Percentiles rank a stretch among this genome's conserved stretches.
Evolutionary conservation across 108 stramenopile genomes (phyloP).

Genomic region (Pseudonitzschia multiseries): DNA sequence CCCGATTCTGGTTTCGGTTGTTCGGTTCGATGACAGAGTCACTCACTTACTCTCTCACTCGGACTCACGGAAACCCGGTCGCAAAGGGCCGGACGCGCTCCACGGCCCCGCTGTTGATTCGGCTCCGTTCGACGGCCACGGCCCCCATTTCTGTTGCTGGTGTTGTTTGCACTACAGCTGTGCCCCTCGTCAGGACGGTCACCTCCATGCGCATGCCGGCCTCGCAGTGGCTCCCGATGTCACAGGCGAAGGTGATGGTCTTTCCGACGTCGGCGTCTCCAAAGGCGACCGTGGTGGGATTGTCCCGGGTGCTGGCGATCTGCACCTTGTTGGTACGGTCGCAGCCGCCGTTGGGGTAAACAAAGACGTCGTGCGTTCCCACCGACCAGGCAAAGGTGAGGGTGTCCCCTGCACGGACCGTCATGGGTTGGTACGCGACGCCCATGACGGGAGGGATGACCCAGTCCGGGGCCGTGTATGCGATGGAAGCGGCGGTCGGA

Average conservation of each 20-base stretch:
- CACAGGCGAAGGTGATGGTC: conserved; percentile 20
- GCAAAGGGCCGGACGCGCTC: no score
- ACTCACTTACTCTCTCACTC: no score
- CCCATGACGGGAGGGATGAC: background rate
- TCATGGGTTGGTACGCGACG: background rate
- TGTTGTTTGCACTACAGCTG: no score
- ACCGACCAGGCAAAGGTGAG: conserved; percentile 20
- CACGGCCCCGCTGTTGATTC: no score
- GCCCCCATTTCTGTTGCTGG: no score
- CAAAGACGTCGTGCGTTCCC: conserved; percentile 20
- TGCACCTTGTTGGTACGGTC: conserved; percentile 5
- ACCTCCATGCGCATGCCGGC: conserved; percentile 14
- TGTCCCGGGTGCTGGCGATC: conserved; percentile 8
- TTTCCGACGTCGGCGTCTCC: conserved; percentile 8
- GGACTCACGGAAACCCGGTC: no score
- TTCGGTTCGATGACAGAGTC: no score
- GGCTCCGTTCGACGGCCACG: no score
- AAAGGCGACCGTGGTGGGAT: conserved; percentile 12
- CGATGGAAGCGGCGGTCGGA: background rate
- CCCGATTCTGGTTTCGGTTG: no score
- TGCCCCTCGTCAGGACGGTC: background rate
- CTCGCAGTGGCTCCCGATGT: conserved; percentile 15
- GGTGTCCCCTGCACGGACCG: conserved; percentile 22
- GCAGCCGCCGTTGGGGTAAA: conserved; percentile 26
- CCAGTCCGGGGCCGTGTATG: background rate